Conservation (phyloP, 306 rosid species). For the Cercis canadensis region DNA sequence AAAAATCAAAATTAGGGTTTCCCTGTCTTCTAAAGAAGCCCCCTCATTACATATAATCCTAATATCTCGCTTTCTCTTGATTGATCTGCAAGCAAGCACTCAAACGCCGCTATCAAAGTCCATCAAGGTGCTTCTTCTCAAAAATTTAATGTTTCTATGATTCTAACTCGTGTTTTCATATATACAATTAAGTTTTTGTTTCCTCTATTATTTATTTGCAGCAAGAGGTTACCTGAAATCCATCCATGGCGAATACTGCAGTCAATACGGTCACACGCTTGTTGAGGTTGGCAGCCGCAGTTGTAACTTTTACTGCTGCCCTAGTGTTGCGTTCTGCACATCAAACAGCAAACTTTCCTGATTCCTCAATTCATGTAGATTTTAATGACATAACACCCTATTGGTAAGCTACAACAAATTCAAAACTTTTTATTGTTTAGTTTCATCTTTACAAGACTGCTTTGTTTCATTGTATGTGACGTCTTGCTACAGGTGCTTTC, state of each 20-base stretch:
- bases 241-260: background rate
- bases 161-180: no score
- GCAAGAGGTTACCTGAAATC: background rate
- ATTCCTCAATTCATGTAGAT: background rate
- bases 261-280: background rate
- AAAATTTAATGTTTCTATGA: no score
- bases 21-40: no score
- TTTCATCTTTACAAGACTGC: background rate
- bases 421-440: no score
- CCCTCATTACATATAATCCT: no score
- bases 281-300: background rate
- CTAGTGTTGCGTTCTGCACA: background rate
- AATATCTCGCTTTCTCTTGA: no score
- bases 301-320: background rate
- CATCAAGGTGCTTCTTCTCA: no score
- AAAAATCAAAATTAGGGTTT: no score
- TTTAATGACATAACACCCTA: background rate
- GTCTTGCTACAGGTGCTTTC: constrained; percentile 24
- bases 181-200: no score
- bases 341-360: background rate
- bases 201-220: no score
- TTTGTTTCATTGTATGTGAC: background rate
- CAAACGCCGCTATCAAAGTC: no score
- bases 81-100: no score
- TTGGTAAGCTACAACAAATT: background rate